phyloP scores from a whole-genome alignment of 306 rosid species.

The Geum urbanum region DNA sequence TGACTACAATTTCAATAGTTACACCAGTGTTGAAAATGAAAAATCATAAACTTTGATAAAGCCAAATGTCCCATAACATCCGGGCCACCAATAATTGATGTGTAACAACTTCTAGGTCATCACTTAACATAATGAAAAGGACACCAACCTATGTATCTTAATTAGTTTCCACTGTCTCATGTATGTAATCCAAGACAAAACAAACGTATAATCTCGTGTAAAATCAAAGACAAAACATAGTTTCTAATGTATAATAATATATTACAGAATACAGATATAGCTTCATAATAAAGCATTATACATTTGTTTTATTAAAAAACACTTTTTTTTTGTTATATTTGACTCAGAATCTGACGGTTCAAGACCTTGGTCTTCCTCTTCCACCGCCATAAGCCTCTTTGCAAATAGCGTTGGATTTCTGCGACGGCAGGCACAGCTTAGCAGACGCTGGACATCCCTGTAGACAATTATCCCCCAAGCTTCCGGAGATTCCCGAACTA shows the following conservation, averaged over 20 bases:
- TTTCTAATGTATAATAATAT: slow-evolving; percentile 1
- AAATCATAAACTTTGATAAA: too few relatives aligned
- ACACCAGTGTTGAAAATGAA: too few relatives aligned
- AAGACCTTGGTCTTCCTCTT: slow-evolving; percentile 41
- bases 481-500: slow-evolving; percentile 48
- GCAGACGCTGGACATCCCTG: slow-evolving; percentile 63
- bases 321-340: background rate
- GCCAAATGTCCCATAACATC: too few relatives aligned
- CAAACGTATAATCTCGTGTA: too few relatives aligned
- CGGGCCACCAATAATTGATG: too few relatives aligned
- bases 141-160: too few relatives aligned
- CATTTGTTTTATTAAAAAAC: slow-evolving; percentile 17
- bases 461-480: slow-evolving; percentile 86
- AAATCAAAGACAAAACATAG: background rate
- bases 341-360: slow-evolving; percentile 26
- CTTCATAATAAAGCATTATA: slow-evolving; percentile 4
- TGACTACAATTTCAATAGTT: too few relatives aligned
- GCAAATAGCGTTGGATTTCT: slow-evolving; percentile 68
- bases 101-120: too few relatives aligned
- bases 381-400: slow-evolving; percentile 53
- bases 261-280: slow-evolving; percentile 6
- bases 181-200: too few relatives aligned
- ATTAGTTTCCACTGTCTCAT: too few relatives aligned
- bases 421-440: slow-evolving; percentile 62
- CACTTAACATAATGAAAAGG: too few relatives aligned